Evolutionary conservation across 805 yeast genomes (phyloP).

Genomic region (Yarrowia bubula): DNA sequence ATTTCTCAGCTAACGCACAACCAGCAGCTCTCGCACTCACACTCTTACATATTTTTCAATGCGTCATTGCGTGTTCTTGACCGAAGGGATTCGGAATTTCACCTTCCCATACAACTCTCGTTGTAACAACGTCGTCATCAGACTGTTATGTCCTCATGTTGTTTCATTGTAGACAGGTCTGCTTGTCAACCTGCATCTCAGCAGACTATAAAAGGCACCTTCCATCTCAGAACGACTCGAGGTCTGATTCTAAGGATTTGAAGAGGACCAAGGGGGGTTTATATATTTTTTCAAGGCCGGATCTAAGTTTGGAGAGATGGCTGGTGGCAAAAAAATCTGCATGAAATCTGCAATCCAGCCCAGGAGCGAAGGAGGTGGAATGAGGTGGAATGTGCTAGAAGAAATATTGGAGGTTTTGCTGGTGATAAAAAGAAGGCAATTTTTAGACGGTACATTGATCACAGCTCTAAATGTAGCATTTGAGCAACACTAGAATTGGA

Average conservation of each 20-base stretch:
- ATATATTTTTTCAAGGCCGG: background rate
- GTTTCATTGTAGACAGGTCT: background rate
- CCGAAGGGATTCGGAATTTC: slow-evolving; percentile 4
- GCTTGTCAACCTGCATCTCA: slow-evolving; percentile 14
- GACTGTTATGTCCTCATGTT: no score
- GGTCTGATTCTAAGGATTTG: background rate
- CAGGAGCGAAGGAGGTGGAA: background rate
- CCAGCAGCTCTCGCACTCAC: background rate
- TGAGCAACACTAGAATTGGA: no score
- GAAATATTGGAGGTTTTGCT: background rate
- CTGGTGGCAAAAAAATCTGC: slow-evolving; percentile 7
- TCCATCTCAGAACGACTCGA: slow-evolving; percentile 2
- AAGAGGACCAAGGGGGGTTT: background rate
- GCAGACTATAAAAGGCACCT: slow-evolving; percentile 5
- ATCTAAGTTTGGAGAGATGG: background rate
- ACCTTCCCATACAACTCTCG: background rate
- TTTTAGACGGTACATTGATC: no score
- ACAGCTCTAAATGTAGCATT: no score
- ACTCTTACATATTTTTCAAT: slow-evolving; percentile 1
- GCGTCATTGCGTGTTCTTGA: background rate
- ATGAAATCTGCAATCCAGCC: background rate
- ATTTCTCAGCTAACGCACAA: slow-evolving; percentile 9
- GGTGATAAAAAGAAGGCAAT: no score
- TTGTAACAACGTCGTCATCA: no score
- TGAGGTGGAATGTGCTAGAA: background rate